Conservation (phyloP, 2,329 filamentous ascomycete species). For the Diplocarpon rosae region DNA sequence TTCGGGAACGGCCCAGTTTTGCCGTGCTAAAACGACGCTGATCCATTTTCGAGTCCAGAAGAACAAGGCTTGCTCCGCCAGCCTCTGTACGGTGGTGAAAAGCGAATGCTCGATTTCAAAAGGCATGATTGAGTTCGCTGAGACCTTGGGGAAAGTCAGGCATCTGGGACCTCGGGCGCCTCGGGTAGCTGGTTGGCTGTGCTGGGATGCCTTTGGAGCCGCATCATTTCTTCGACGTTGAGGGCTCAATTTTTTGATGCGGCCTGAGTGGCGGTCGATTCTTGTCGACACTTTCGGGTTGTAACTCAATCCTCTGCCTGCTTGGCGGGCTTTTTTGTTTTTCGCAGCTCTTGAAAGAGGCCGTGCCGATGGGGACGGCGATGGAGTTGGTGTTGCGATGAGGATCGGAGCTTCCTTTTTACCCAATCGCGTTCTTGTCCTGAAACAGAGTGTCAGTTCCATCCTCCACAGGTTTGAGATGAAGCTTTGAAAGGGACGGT, state of each 20-base stretch:
- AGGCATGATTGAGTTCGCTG: background rate
- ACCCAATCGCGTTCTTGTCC: background rate
- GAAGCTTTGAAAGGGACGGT: too few species aligned
- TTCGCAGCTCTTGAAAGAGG: background rate
- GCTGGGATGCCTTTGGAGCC: too few species aligned
- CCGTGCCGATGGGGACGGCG: background rate
- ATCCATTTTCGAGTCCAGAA: slow-evolving; percentile 3
- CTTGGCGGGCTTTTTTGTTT: background rate
- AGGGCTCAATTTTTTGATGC: background rate
- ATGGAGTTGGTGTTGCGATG: background rate
- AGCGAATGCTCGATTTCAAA: background rate
- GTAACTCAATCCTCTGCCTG: background rate
- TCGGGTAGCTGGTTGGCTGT: too few species aligned
- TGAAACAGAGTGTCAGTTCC: too few species aligned
- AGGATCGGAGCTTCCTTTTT: background rate
- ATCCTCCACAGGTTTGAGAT: too few species aligned
- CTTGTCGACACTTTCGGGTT: background rate
- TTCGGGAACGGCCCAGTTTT: background rate
- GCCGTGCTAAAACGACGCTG: background rate
- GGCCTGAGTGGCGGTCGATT: background rate
- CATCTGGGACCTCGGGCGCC: too few species aligned
- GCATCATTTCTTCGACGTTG: background rate
- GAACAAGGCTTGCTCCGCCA: background rate
- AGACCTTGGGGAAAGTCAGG: background rate
- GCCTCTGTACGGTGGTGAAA: background rate